Evolutionary conservation across 257 asterid genomes (phyloP).

Genomic region (Solanum lignicaule): DNA sequence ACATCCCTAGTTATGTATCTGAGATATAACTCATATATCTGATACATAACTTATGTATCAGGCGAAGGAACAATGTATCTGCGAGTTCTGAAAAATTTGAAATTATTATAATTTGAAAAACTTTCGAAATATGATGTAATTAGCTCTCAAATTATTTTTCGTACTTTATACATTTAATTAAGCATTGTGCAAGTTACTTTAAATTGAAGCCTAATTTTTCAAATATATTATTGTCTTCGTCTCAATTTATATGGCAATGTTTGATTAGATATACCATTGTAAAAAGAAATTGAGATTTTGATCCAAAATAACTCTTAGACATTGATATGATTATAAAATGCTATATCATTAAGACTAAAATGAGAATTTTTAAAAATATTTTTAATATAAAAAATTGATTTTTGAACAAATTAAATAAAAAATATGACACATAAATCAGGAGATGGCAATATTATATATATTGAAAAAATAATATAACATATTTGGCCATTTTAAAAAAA

Average conservation of each 20-base stretch:
- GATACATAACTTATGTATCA: too few relatives aligned
- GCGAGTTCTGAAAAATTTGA: rapidly evolving
- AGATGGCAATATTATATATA: not conserved
- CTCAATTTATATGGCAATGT: not conserved
- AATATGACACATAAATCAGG: not conserved
- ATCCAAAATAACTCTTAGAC: not conserved
- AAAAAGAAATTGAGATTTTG: not conserved
- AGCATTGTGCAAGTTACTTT: not conserved
- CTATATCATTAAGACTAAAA: not conserved
- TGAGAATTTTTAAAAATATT: not conserved
- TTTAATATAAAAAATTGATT: not conserved
- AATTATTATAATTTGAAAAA: too few relatives aligned
- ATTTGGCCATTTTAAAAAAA: not conserved
- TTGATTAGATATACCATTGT: not conserved
- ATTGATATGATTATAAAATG: not conserved
- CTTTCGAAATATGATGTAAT: not conserved
- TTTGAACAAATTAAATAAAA: not conserved
- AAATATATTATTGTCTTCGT: not conserved
- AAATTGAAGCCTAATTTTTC: not conserved
- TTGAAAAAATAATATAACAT: not conserved
- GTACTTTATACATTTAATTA: too few relatives aligned
- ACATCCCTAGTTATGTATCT: not conserved
- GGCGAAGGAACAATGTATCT: not conserved
- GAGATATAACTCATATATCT: too few relatives aligned
- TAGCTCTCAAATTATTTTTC: rapidly evolving